Conservation (phyloP, 495 filamentous ascomycete genomes). For the Penicillium macrosclerotiorum region DNA sequence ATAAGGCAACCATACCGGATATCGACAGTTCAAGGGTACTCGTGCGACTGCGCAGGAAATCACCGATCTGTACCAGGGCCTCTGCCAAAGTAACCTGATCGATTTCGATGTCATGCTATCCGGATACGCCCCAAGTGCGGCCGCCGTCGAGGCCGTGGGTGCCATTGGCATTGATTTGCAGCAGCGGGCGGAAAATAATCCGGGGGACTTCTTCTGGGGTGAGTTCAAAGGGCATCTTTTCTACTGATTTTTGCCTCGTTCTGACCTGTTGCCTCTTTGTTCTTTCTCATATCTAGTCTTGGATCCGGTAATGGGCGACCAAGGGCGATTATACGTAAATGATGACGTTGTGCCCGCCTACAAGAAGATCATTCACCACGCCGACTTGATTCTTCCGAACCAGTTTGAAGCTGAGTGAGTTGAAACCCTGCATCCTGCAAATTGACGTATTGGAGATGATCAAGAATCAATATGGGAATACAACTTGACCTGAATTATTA, state of each 20-base stretch:
- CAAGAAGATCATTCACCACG: conserved; percentile 69
- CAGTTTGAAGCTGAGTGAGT: conserved; percentile 94
- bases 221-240: conserved; percentile 11
- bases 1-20: conserved; percentile 89
- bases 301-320: conserved; percentile 97
- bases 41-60: conserved; percentile 79
- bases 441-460: too few species aligned
- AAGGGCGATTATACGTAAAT: conserved; percentile 84
- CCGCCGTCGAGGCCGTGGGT: conserved; percentile 79
- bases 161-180: conserved; percentile 77
- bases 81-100: conserved; percentile 76
- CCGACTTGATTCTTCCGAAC: conserved; percentile 92
- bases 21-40: conserved; percentile 81
- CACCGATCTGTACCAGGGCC: conserved; percentile 75
- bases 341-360: conserved; percentile 91
- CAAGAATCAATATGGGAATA: too few species aligned
- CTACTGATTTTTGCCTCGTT: too few species aligned
- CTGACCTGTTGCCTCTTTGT: too few species aligned
- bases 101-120: conserved; percentile 91
- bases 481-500: too few species aligned
- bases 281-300: conserved; percentile 56
- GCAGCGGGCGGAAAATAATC: conserved; percentile 56
- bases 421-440: neutral
- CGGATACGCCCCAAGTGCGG: conserved; percentile 85
- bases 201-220: conserved; percentile 91